phyloP scores from a whole-genome alignment of 257 asterid species.

The Jacaranda copaia region DNA sequence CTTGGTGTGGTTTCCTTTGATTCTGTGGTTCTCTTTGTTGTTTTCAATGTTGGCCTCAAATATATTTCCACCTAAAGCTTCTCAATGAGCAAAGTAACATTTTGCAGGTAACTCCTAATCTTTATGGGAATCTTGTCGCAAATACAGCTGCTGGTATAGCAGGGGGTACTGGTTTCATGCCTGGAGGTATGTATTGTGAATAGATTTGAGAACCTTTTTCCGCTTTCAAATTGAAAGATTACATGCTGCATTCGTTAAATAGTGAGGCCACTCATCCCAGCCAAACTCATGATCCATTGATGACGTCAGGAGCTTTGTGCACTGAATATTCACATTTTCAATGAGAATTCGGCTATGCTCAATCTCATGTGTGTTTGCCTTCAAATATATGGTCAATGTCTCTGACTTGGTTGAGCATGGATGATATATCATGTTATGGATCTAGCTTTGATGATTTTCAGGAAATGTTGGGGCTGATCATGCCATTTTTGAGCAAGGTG shows the following conservation, averaged over 20 bases:
- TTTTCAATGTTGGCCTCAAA: not conserved
- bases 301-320: not conserved
- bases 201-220: not conserved
- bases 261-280: not conserved
- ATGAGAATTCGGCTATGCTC: not conserved
- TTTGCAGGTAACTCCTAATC: conserved; percentile 83
- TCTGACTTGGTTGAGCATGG: not conserved
- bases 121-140: conserved; percentile 83
- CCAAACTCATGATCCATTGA: not conserved
- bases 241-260: not conserved
- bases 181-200: conserved; percentile 68
- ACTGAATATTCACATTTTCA: not conserved
- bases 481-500: conserved; percentile 96
- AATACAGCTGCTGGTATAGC: conserved; percentile 93
- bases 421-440: not conserved
- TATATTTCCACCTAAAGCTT: not conserved
- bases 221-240: conserved; percentile 11
- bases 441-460: conserved; percentile 40
- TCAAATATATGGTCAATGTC: not conserved
- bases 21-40: not conserved
- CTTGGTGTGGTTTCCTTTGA: not conserved
- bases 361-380: not conserved
- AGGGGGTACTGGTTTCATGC: conserved; percentile 95
- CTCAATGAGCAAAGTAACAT: conserved; percentile 18
- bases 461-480: conserved; percentile 93